These are phyloP conservation scores for Colletotrichum sp. DNA, from an alignment of 2,329 filamentous ascomycete genomes.

Conservation along the genomic window DNA sequence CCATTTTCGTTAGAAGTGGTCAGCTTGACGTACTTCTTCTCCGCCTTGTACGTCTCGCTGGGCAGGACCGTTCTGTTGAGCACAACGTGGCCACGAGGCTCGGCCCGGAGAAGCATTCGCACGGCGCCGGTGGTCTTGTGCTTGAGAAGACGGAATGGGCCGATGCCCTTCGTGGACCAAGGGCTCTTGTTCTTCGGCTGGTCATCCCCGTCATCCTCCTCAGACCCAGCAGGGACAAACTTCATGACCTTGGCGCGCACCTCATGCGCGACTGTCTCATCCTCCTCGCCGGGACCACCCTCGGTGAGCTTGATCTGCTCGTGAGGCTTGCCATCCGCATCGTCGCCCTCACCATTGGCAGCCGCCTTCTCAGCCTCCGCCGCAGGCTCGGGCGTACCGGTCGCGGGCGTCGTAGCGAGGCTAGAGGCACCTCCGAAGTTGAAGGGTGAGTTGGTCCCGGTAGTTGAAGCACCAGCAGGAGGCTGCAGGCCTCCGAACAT, in stretches of 20 bases:
- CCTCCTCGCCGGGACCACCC: constrained; percentile 71
- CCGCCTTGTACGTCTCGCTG: constrained; percentile 65
- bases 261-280: constrained; percentile 74
- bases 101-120: constrained; percentile 75
- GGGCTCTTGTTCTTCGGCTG: constrained; percentile 55
- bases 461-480: constrained; percentile 47
- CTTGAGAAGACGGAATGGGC: constrained; percentile 74
- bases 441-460: constrained; percentile 58
- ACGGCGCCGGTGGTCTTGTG: constrained; percentile 72
- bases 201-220: constrained; percentile 45
- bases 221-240: constrained; percentile 53
- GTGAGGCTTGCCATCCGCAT: constrained; percentile 65
- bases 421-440: constrained; percentile 65
- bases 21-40: constrained; percentile 66
- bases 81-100: constrained; percentile 75
- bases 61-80: constrained; percentile 73
- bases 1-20: constrained; percentile 63
- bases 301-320: constrained; percentile 74
- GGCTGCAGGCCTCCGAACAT: constrained; percentile 45
- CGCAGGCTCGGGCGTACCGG: constrained; percentile 63
- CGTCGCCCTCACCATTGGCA: constrained; percentile 28
- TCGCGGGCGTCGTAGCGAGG: constrained; percentile 64
- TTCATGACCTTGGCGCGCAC: constrained; percentile 74
- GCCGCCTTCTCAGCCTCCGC: constrained; percentile 38
- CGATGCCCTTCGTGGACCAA: constrained; percentile 75